Evolutionary conservation across 106 monocot species (phyloP), one percentile per base, ranked within the genome.

Genomic region (Dendrobium nobile): DNA sequence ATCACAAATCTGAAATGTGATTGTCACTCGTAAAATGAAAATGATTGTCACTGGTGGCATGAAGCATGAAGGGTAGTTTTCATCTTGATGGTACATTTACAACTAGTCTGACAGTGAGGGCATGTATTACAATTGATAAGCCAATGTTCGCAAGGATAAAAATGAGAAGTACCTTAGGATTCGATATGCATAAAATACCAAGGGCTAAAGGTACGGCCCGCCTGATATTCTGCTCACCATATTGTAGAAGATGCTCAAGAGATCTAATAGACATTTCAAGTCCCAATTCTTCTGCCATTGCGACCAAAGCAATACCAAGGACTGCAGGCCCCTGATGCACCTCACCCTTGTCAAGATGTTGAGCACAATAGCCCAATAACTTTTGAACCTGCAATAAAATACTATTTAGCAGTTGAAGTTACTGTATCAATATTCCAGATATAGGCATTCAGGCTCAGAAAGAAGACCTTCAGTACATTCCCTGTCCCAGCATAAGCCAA

Each of bases 401-500:
- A 75, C 4, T 1, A 27, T 27, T 51, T 64, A 78, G 56, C 68
- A 9, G 22, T 75, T 55, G 3, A 47, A 26, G 24, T 77, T 19
- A 5, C 13, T 20, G 18, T 8, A 64, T 18, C 2, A 58, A 20
- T 70, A 4, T 22, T 7, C 26, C 54, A 47, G 9, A 55, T 54
- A 19, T 72, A 22, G 22, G 70, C 31, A 26, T 27, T 27, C 2
- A 72, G 80, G 17, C 4, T 26, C 16, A 72, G 67, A 19, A 79
- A 9, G 27, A 80, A 45, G 31, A 95, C 98, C 98, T 99, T 99
- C 24, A 99, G 91, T 11, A 99, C 98, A 86, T 99, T 99, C 72
- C 98, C 98, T 56, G 98, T 95, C 56, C 98, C 95, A 59, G 98
- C 98, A 90, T 99, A 99, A 68, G 98, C 98, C 79, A 99, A 82